Conservation (phyloP, 805 yeast genomes). For the Nakazawaea sp. region DNA sequence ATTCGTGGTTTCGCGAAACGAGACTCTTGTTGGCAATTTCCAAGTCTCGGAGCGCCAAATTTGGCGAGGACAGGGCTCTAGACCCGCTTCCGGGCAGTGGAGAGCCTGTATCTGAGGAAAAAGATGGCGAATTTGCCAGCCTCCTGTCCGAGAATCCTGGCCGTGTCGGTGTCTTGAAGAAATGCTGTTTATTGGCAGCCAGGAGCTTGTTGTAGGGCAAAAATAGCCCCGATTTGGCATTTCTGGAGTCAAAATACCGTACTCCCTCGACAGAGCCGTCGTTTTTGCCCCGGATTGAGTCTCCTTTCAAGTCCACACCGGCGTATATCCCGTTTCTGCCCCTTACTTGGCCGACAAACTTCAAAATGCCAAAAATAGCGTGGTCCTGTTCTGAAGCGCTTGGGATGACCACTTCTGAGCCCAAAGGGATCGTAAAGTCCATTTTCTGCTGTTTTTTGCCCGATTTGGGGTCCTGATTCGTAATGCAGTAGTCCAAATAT, state of each 20-base stretch:
- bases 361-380: conserved; percentile 44
- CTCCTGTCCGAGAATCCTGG: conserved; percentile 10
- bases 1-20: conserved; percentile 13
- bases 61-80: background rate
- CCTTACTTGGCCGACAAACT: conserved; percentile 67
- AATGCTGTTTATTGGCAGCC: conserved; percentile 14
- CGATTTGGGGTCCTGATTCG: no score
- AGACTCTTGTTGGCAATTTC: conserved; percentile 7
- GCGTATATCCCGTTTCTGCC: conserved; percentile 74
- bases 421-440: conserved; percentile 8
- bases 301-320: conserved; percentile 80
- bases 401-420: conserved; percentile 35
- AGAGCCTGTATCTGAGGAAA: background rate
- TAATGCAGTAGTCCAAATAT: no score
- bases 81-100: background rate
- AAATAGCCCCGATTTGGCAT: conserved; percentile 70
- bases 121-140: background rate
- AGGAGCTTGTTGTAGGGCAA: conserved; percentile 44
- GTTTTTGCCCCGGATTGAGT: conserved; percentile 70
- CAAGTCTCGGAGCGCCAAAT: no score
- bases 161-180: background rate
- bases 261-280: conserved; percentile 75
- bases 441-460: no score
- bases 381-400: conserved; percentile 35
- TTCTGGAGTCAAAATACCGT: conserved; percentile 57